Evolutionary conservation across 768 basidiomycete species (phyloP).

Genomic region (Sarcodon sp.): DNA sequence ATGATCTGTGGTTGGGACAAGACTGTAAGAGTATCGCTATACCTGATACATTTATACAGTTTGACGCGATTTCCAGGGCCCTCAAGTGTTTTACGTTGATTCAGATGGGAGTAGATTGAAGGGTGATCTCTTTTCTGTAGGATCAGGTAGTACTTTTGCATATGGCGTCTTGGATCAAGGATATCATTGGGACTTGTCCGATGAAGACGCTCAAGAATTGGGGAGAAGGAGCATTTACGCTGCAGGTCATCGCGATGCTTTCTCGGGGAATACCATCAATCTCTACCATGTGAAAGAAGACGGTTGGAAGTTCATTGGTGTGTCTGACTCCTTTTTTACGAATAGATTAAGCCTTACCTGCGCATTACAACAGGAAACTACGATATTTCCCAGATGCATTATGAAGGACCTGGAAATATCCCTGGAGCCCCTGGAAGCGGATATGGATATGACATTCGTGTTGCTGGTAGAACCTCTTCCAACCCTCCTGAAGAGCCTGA

Average conservation of each 20-base stretch:
- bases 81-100: constrained; percentile 94
- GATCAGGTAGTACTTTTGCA: constrained; percentile 97
- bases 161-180: constrained; percentile 97
- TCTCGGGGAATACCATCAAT: constrained; percentile 93
- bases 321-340: constrained; percentile 12
- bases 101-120: constrained; percentile 93
- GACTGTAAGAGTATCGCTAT: constrained; percentile 41
- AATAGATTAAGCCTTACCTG: constrained; percentile 1
- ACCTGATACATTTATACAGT: background rate
- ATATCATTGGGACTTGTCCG: constrained; percentile 84
- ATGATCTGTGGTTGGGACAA: constrained; percentile 99
- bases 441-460: constrained; percentile 73
- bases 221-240: constrained; percentile 91
- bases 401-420: constrained; percentile 69
- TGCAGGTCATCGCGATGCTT: constrained; percentile 93
- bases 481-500: constrained; percentile 25
- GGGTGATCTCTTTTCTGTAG: constrained; percentile 97
- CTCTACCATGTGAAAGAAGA: constrained; percentile 90
- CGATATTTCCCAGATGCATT: constrained; percentile 83
- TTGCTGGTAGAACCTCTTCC: constrained; percentile 40
- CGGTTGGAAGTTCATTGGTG: constrained; percentile 95
- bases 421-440: constrained; percentile 51
- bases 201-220: constrained; percentile 90
- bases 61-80: constrained; percentile 41
- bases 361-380: constrained; percentile 58